Base-by-base conservation (phyloP, 441 rosid genomes). In the Capsella rubella region DNA sequence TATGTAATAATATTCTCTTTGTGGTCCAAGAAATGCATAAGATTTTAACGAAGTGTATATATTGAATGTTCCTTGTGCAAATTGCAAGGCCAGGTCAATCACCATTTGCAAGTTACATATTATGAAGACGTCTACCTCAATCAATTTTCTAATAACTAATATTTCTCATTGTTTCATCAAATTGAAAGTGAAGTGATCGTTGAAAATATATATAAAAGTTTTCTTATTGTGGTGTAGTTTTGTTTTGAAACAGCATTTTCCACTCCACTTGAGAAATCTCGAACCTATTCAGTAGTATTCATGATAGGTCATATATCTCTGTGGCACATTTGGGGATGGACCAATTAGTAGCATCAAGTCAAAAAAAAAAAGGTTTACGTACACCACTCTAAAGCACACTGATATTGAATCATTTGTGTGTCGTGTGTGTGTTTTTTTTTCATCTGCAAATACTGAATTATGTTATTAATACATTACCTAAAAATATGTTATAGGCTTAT, bases 1-100 rank as follows among this genome's bases (percentile, higher is more conserved):
- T 42, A 16, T 42, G 28, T 34, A 4, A 34, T 2, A 60, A 13
- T 10, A 35, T 21, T 67, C 12, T 21, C 25, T 6, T 10, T 51
- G 55, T 74, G 67, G 62, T 74, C 67, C 66, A 56, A 45, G 49
- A 54, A 35, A 45, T n/a, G 14, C 47, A 64, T 42, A 42, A 13
- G 40, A n/a, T 15, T 15, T 4, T 18, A 6, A 40, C 56, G 10
- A 72, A 14, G 60, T 39, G 25, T 21, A 21, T 21, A 21, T 21
- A n/a, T 39, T 27, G 56, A 67, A 6, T 34, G 37, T 34, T 34
- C 25, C 25, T 34, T 34, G 5, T 34, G 37, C 8, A 8, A 6
- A 6, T 34, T 34, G 6, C 8, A 34, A 9, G 35, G 37, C 37
- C 25, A 21, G 25, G 25, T 21, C 25, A 34, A 34, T 34, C 37